Conservation (phyloP, 257 asterid species). For the Galeopsis tetrahit region DNA sequence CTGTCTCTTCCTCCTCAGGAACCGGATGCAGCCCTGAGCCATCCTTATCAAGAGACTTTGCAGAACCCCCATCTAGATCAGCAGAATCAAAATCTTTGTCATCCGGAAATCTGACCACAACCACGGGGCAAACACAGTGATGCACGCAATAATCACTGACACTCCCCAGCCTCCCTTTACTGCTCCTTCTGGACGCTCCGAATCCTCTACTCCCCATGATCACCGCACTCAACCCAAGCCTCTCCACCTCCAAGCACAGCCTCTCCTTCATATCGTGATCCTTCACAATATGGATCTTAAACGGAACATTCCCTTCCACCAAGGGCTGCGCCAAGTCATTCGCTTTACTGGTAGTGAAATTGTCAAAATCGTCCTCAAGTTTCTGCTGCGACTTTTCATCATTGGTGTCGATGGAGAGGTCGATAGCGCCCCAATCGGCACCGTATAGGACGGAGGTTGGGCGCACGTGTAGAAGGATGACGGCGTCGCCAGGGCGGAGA, state of each 20-base stretch:
- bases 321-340: slow-evolving; percentile 72
- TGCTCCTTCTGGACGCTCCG: slow-evolving; percentile 62
- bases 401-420: slow-evolving; percentile 41
- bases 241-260: slow-evolving; percentile 84
- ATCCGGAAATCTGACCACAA: slow-evolving; percentile 71
- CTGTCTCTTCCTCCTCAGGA: slow-evolving; percentile 72
- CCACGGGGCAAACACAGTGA: slow-evolving; percentile 80
- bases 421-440: slow-evolving; percentile 78
- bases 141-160: slow-evolving; percentile 84
- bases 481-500: slow-evolving; percentile 78
- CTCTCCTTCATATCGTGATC: slow-evolving; percentile 91
- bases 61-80: slow-evolving; percentile 35
- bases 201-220: slow-evolving; percentile 87
- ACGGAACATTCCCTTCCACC: slow-evolving; percentile 65
- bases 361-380: slow-evolving; percentile 69
- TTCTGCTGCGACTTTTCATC: slow-evolving; percentile 70
- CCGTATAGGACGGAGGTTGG: slow-evolving; percentile 65
- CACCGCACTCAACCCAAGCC: slow-evolving; percentile 77
- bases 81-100: slow-evolving; percentile 52
- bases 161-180: slow-evolving; percentile 78
- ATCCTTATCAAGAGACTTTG: slow-evolving; percentile 38
- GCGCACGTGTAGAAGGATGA: slow-evolving; percentile 74
- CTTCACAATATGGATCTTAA: slow-evolving; percentile 77
- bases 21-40: slow-evolving; percentile 53
- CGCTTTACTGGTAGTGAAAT: slow-evolving; percentile 61